Conservation (phyloP, 371 early-diverging fungal genomes). For the Dichotomocladium elegans region DNA sequence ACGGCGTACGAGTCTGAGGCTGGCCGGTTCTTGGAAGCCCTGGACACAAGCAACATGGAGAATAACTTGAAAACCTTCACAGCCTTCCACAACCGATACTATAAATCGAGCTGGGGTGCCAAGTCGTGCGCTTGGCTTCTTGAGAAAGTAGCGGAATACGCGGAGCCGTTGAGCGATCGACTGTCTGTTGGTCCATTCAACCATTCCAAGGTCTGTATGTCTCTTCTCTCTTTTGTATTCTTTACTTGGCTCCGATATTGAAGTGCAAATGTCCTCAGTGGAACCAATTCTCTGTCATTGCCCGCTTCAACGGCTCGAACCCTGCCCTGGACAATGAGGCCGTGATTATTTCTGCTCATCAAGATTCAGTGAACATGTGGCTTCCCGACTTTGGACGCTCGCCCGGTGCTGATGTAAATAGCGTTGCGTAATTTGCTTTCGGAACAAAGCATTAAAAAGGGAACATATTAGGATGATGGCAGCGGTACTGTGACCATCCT, state of each 20-base stretch:
- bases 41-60: conserved; percentile 64
- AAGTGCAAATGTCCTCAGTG: no score
- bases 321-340: conserved; percentile 53
- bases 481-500: conserved; percentile 86
- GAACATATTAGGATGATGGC: conserved; percentile 70
- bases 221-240: background rate
- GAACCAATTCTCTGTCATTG: conserved; percentile 52
- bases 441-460: background rate
- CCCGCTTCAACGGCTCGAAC: conserved; percentile 65
- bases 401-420: conserved; percentile 75
- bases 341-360: conserved; percentile 88
- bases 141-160: conserved; percentile 52
- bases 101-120: conserved; percentile 69
- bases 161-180: conserved; percentile 33
- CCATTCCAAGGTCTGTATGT: conserved; percentile 45
- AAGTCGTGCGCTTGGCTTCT: conserved; percentile 78
- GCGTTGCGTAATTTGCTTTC: background rate
- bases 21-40: conserved; percentile 43
- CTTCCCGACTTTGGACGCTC: conserved; percentile 77
- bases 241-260: background rate
- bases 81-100: conserved; percentile 86
- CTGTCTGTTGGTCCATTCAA: conserved; percentile 72
- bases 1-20: conserved; percentile 54
- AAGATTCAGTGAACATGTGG: conserved; percentile 88
- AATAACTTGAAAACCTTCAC: conserved; percentile 67